Percentiles rank a stretch among this genome's conserved stretches.
Conservation (phyloP, 345 rosid genomes). For the Moringa oleifera region DNA sequence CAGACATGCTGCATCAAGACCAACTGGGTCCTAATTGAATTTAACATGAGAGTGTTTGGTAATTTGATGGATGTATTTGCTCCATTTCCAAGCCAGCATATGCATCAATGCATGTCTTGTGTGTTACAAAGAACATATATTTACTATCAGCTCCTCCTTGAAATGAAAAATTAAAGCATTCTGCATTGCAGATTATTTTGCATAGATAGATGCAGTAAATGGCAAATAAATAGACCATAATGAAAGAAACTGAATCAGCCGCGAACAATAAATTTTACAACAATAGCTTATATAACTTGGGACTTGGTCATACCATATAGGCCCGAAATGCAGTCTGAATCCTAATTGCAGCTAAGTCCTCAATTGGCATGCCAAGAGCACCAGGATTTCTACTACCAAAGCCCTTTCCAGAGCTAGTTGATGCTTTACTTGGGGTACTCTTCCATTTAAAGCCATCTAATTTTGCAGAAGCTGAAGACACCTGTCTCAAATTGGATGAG, state of each 20-base stretch:
- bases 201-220: neutral
- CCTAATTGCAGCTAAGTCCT: slow-evolving; percentile 61
- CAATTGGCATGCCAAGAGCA: slow-evolving; percentile 31
- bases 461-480: slow-evolving; percentile 42
- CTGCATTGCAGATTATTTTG: neutral
- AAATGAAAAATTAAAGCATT: neutral
- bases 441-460: slow-evolving; percentile 64
- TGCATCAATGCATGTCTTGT: neutral
- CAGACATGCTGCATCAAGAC: neutral
- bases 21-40: neutral
- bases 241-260: neutral
- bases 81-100: no score
- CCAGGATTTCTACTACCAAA: slow-evolving; percentile 13
- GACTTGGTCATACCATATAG: slow-evolving; percentile 43
- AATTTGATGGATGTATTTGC: neutral
- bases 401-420: slow-evolving; percentile 14
- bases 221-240: neutral
- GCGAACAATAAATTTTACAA: neutral
- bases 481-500: slow-evolving; percentile 30
- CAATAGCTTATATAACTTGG: neutral
- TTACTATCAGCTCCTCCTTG: no score
- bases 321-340: slow-evolving; percentile 80
- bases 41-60: neutral
- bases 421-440: slow-evolving; percentile 25
- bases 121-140: neutral